phyloP scores from a whole-genome alignment of 106 monocot genomes.

The Apostasia shenzhenica region DNA sequence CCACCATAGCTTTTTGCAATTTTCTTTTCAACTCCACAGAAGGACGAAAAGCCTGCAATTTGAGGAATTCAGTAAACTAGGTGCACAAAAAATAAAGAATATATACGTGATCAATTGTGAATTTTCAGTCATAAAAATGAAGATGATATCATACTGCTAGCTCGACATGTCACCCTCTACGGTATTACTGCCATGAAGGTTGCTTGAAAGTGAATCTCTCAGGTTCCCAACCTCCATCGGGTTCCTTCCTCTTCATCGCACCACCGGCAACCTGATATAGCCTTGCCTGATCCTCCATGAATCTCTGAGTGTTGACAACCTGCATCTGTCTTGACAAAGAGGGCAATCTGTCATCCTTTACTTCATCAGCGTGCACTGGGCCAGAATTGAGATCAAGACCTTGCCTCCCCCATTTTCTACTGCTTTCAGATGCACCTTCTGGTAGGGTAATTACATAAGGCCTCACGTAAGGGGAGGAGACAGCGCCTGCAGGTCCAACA shows the following conservation, averaged over 20 bases:
- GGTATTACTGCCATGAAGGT: conserved; percentile 40
- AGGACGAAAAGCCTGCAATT: conserved; percentile 21
- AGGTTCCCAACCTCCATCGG: conserved; percentile 58
- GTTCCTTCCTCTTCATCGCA: conserved; percentile 48
- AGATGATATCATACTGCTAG: background rate
- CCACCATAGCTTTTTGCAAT: conserved; percentile 10
- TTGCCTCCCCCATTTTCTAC: conserved; percentile 46
- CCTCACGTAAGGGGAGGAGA: conserved; percentile 39
- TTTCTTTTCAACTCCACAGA: background rate
- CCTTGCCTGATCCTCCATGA: conserved; percentile 63
- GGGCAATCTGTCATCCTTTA: conserved; percentile 44
- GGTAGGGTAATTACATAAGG: conserved; percentile 50
- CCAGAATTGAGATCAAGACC: conserved; percentile 84
- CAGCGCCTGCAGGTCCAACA: conserved; percentile 25
- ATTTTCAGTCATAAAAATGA: background rate
- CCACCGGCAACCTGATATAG: conserved; percentile 43
- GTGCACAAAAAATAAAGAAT: conserved; percentile 1
- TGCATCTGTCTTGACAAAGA: conserved; percentile 36
- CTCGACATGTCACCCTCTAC: conserved; percentile 4
- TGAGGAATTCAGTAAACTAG: conserved; percentile 15
- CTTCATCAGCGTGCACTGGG: conserved; percentile 59
- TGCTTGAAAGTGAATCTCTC: conserved; percentile 51
- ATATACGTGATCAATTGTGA: background rate
- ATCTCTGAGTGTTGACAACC: conserved; percentile 36
- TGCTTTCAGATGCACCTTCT: conserved; percentile 54